Base-by-base conservation (phyloP, 116 monocot species). In the Papilionanthe hybrid region DNA sequence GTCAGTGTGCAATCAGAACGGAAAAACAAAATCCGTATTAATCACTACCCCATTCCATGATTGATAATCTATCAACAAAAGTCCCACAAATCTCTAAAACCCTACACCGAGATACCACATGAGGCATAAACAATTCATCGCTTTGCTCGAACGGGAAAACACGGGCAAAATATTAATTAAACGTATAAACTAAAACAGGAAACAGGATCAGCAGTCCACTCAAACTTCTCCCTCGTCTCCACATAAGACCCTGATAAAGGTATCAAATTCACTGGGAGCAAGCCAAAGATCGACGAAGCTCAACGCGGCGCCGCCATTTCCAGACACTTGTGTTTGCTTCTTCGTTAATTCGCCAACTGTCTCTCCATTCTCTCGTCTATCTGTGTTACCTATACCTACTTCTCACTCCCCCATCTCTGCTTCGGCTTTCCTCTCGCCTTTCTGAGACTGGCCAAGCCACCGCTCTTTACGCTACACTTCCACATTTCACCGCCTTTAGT, bases 401-500 rank as follows among this genome's bases (percentile, higher is more conserved):
- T n/a, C 49, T 56, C 73, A 27, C 63, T 43, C 44, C 15, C 11
- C 72, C 29, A 7, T 37, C 41, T 45, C 12, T 3, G 49, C 80
- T 77, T n/a, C 74, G 23, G 20, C 75, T 44, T 28, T 69, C 69
- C 30, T 32, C 49, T 48, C 27, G 25, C 49, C 18, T 7, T 29
- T 58, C 68, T 49, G 56, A 32, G 71, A 32, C 11, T 19, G 3
- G 25, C 23, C 45, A 23, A 20, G 45, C 27, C 5, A 76, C 79
- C 67, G 76, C 84, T 50, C 55, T 22, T 80, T 67, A 27, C 41
- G 69, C 55, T 80, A 77, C 49, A 44, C 57, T 73, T 80, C 72
- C 80, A 55, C 80, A 56, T 42, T 69, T 79, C 19, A 47, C 67
- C 42, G 53, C 23, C 68, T 80, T 57, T 60, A 30, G 78, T 73